Base-by-base conservation (phyloP, 2,329 filamentous ascomycete species). In the Metarhizium brunneum region DNA sequence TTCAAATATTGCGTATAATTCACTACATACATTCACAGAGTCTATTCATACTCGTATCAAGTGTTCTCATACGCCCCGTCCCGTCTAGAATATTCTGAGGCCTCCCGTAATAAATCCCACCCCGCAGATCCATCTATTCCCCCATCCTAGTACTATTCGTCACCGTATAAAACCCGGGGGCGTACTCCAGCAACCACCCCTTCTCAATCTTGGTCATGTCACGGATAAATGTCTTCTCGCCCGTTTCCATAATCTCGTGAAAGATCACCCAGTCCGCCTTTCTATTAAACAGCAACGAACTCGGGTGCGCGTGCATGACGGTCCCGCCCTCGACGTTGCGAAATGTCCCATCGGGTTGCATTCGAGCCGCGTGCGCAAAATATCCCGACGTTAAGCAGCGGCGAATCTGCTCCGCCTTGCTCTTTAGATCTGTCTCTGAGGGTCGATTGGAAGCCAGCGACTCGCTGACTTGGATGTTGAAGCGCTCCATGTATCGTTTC, bases 251-350 rank as follows among this genome's bases (percentile, higher is more conserved):
- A 42, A 96, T 84, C 72, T 96, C 92, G 64, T 95, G 88, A 66
- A 96, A 99, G 38, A 99, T 81, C 10, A 97, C 91, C 91, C 92
- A 97, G 60, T 96, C 91, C 11, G 90, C 90, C 74, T 95, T 96
- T 56, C 92, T 85, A 70, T 96, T 95, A 76, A 97, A 97, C 84
- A 97, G 90, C 62, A 97, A 73, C 43, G 88, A 95, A 66, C 84
- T 95, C 0, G 94, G 94, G 71, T 99, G 94, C 25, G 91, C 90
- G 74, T 95, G 82, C 54, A 97, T 76, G 4, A 84, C 81, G 52
- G 86, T 87, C 43, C 84, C 84, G 35, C 90, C 90, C 58, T 86
- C 85, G n/a, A 96, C 85, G 52, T 90, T 92, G 62, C 82, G 84
- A 69, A 96, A 96, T 4, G 84, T 92, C 14, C 94, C 94, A 74